phyloP scores from a whole-genome alignment of 192 early-diverging fungal genomes.

The Backusella australiensis region DNA sequence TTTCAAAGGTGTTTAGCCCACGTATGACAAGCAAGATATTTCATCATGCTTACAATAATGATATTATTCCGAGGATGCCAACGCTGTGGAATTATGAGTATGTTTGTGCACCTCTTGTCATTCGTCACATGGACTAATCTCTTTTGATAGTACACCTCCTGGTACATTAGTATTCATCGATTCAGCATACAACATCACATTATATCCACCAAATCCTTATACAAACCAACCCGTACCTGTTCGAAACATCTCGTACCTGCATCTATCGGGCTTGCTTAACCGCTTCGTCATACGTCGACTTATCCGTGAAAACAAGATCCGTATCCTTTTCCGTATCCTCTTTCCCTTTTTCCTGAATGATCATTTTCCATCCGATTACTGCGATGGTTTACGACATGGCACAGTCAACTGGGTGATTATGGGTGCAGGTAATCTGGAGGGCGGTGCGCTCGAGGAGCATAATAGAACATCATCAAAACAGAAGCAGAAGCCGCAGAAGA shows the following conservation, averaged over 20 bases:
- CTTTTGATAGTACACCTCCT: conserved; percentile 43
- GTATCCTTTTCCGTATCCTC: conserved; percentile 43
- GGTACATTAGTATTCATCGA: conserved; percentile 56
- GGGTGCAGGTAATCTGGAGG: conserved; percentile 21
- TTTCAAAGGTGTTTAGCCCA: conserved; percentile 46
- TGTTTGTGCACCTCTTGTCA: background rate
- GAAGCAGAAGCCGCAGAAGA: background rate
- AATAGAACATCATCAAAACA: background rate
- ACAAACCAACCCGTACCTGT: conserved; percentile 48
- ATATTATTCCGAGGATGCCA: conserved; percentile 14
- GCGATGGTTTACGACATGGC: conserved; percentile 41
- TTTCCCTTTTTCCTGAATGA: conserved; percentile 56
- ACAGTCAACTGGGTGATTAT: conserved; percentile 46
- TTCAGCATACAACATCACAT: conserved; percentile 38
- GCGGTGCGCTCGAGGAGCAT: conserved; percentile 4
- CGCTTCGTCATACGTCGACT: conserved; percentile 42
- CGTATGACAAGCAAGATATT: conserved; percentile 52
- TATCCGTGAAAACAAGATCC: conserved; percentile 40
- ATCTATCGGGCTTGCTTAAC: conserved; percentile 53
- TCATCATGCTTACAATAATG: conserved; percentile 56
- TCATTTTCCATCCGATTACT: conserved; percentile 54
- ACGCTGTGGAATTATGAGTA: conserved; percentile 8
- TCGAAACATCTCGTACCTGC: conserved; percentile 49
- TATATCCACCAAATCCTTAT: conserved; percentile 52
- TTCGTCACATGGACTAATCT: background rate